Evolutionary conservation across 2,329 filamentous ascomycete genomes (phyloP), one percentile per base, ranked within the genome.

Genomic region (Fusarium fujikuroi): DNA sequence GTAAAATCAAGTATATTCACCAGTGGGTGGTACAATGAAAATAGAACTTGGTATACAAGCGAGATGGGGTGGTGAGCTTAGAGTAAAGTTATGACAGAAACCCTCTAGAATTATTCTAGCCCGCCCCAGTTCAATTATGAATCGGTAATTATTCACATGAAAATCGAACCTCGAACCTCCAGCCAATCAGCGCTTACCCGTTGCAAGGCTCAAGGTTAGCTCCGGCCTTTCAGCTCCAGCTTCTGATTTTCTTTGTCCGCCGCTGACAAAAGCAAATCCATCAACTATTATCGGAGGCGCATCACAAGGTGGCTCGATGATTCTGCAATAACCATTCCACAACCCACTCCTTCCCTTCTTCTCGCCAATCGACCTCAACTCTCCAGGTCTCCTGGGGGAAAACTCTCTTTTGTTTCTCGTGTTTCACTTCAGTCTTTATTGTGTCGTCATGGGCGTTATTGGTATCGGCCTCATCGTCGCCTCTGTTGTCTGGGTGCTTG

Each of bases 391-490:
- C 53, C 49, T 53, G 60, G 63, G 63, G 63, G 37, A 30, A 58
- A 43, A 43, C 37, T 59, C 56, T 61, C 50, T 42, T 64, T 49
- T 56, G 12, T 58, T 59, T 66, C 34, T 50, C 25, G 46, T 46
- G 57, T 65, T 52, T 53, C 42, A 60, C 28, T 49, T 44, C 47
- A 50, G 50, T 58, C 47, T 46, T 21, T 43, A 9, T 19, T 67
- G 62, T 67, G 44, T 72, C 60, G 54, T 59, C 60, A 91, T 91
- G 89, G 87, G 84, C 71, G 79, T 90, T 76, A 76, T 92, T 70
- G 90, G 88, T 72, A 81, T 91, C 71, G 90, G 90, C n/a, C 83
- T 92, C 71, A 84, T 92, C 76, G 79, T 92, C 72, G 90, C 87
- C 47, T 90, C 90, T 2, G 81, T 91, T 62, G 85, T 91, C 50